Base-by-base conservation (phyloP, 2,329 filamentous ascomycete genomes). In the Trichophyton equinum region DNA sequence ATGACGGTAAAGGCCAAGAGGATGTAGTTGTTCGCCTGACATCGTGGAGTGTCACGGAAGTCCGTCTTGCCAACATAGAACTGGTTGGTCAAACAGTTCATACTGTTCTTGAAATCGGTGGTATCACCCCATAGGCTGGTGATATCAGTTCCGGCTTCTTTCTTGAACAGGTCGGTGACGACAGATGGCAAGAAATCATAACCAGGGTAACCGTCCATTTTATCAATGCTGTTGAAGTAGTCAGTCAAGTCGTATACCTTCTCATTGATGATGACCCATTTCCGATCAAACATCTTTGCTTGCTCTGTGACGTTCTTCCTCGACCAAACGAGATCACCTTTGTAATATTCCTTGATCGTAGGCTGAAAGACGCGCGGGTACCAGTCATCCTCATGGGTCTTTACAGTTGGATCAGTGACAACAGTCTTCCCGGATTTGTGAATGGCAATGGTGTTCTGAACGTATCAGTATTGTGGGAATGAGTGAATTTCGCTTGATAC, bases 1-100 rank as follows among this genome's bases (percentile, higher is more conserved):
- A 97, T 78, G 69, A 95, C 80, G n/a, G 91, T 88, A 70, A 96
- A 95, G 2, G 85, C 85, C 59, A 97, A 78, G 62, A 99, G 78
- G 64, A 97, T 85, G 74, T 90, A 97, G 76, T 92, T 92, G 78
- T 96, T 95, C 69, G 90, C 85, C 68, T 89, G 85, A 72, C 94
- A 99, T 66, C 80, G 82, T 1, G 90, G 73, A 0, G 82, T 79
- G 20, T 88, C 76, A 57, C 94, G 84, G 80, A 97, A 97, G 73
- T 99, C 94, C 0, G 85, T 82, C 63, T 85, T 86, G 58, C 92
- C 94, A 57, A 87, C 80, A 68, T 90, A 94, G 73, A 95, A 96
- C 20, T 84, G 81, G 66, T 91, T 88, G 68, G 91, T 81, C 65
- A 97, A 81, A 72, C 94, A 99, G 67, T 85, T 85, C 68, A 91